Base-by-base conservation (phyloP, 176 grass and related monocot species). In the Triticum aestivum region DNA sequence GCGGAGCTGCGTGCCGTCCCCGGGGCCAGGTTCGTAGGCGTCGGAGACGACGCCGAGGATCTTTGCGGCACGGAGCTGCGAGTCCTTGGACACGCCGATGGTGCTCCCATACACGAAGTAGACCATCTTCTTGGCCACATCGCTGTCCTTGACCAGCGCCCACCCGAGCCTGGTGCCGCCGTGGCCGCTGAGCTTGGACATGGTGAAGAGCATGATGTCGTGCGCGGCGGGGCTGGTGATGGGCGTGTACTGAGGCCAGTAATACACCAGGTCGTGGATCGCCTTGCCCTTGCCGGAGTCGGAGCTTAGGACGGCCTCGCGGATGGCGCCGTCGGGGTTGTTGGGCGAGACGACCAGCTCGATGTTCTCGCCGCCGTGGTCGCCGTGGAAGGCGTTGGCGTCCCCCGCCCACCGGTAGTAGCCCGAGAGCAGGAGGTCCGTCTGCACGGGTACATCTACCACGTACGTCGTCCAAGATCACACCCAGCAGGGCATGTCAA, bases 11-110 rank as follows among this genome's bases (percentile, higher is more conserved):
- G 11, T 51, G 11, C 11, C 10, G 47, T 13, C 24, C 24, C 24
- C 24, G 24, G 24, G 24, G 24, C 24, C 24, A 24, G 24, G 24
- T 24, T 24, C 21, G 33, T 79, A 92, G 8, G 82, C 82, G 20
- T 97, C 89, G 0, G 78, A 88, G 9, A 94, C 37, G 0, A 71
- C 78, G 45, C 83, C 69, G 9, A 97, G 87, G 45, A 97, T 81
- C 87, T 87, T 94, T 7, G 92, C 84, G 0, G 95, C 95, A 5
- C 95, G 90, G 29, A 92, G 88, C 41, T 94, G 92, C 0, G 92
- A 92, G 41, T 97, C 92, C 92, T 89, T 97, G 12, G 95, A 94
- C 44, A 94, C 95, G 14, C 95, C 95, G 2, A 97, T 92, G 21
- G 90, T 83, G 75, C 86, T 92, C 21, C 89, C 54, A 79, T 91